A percentile compares a stretch with the other conserved stretches of the same genome.
Conservation (phyloP, 2,329 filamentous ascomycete species). For the Aspergillus quadrilineatus region DNA sequence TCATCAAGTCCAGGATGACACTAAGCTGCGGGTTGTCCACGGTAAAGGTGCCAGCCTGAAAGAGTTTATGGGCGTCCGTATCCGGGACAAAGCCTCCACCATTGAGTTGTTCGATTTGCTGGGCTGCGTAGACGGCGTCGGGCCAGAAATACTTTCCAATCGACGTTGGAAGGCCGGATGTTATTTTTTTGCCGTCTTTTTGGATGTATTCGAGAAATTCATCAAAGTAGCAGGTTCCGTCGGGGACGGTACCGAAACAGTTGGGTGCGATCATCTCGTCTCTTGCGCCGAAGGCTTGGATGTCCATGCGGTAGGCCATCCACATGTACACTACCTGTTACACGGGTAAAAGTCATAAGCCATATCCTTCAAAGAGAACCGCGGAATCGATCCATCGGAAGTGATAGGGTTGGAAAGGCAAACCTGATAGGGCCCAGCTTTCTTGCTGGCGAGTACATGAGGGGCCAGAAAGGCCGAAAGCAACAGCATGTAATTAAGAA, state of each 20-base stretch:
- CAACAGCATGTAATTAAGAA: not conserved
- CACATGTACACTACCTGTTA: not conserved
- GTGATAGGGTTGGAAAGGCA: not conserved
- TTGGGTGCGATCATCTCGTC: not conserved
- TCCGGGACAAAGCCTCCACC: not conserved
- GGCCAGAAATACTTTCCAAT: not conserved
- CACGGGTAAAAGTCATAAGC: not conserved
- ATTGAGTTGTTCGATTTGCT: not conserved
- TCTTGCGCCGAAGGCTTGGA: not conserved
- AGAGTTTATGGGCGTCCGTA: not conserved
- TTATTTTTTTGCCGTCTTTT: not conserved
- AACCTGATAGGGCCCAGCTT: not conserved
- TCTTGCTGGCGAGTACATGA: not conserved
- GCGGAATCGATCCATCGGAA: too few relatives aligned
- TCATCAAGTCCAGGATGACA: not conserved
- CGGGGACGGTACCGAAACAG: not conserved
- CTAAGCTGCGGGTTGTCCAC: not conserved
- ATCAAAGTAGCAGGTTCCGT: conserved; percentile 1
- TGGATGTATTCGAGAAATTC: not conserved
- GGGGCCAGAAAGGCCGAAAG: not conserved
- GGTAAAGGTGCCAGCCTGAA: not conserved
- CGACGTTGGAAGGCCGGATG: not conserved
- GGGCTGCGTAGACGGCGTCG: not conserved
- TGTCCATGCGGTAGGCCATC: conserved; percentile 1
- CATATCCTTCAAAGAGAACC: not conserved